Evolutionary conservation across 345 rosid species (phyloP), one percentile per base, ranked within the genome.

Genomic region (Eucalyptus marginata): DNA sequence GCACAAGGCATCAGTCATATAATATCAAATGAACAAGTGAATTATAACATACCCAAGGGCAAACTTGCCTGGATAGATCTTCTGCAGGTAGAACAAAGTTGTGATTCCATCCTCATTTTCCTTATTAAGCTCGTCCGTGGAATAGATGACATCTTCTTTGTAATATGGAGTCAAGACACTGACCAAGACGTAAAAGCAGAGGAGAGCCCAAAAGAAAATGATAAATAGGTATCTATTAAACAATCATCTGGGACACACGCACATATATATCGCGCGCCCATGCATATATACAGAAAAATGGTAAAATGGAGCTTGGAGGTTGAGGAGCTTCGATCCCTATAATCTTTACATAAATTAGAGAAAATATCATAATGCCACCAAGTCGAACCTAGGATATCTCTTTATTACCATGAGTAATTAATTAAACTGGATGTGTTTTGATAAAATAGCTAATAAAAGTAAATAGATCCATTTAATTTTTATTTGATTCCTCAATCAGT

Each of bases 91-190:
- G 92, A 97, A 98, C 93, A 94, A 66, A 88, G 76, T 94, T 46
- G 99, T 76, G 85, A 98, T 95, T 47, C 99, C 99, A 92, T 98
- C 99, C 92, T 98, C 99, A 87, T 98, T 98, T 94, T 97, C 96
- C 93, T 90, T 87, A 47, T 94, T 87, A 91, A 97, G 96, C 85
- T 98, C 99, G 0, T 98, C 99, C 66, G 91, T 93, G 40, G 99
- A 97, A 90, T 97, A 97, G 51, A 98, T 96, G 88, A 98, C 99
- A 88, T 93, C 95, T 92, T 97, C 99, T 87, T 92, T 94, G 94
- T 95, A 97, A 66, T 96, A 97, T 47, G 99, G 99, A 88, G 99
- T 98, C 95, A 98, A 93, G 90, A 98, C 99, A 92, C 99, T 98
- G 85, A 52, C 89, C 25, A 59, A 90, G 46, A 71, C 27, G 8